These are phyloP conservation scores for Brassica nigra DNA, from an alignment of 345 rosid species.

Conservation along the genomic window DNA sequence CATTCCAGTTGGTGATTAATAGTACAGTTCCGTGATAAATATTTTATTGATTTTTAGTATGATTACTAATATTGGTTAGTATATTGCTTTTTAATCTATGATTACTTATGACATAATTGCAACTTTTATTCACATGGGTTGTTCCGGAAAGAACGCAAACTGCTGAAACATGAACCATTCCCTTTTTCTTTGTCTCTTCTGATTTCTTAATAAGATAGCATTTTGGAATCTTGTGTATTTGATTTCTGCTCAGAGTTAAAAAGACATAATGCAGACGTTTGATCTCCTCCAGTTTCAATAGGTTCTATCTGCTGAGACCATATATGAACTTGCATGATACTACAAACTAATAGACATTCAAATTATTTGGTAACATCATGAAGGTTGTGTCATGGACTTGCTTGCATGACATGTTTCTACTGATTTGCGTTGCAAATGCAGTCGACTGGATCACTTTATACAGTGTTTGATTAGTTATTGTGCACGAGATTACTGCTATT, in stretches of 20 bases:
- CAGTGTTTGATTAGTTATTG: background rate
- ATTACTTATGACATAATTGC: conserved; percentile 13
- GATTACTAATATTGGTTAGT: background rate
- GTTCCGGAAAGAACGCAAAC: conserved; percentile 25
- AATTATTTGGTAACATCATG: background rate
- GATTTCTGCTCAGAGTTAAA: conserved; percentile 7
- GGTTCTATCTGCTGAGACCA: conserved; percentile 1
- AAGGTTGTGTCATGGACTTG: background rate
- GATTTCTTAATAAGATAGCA: background rate
- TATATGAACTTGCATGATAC: background rate
- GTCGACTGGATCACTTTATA: background rate
- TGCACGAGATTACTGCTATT: background rate
- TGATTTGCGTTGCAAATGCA: conserved; percentile 4
- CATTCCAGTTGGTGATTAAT: conserved; percentile 31
- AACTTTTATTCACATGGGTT: conserved; percentile 27
- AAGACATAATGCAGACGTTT: background rate
- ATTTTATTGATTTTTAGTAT: conserved; percentile 10
- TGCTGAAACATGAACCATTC: conserved; percentile 24
- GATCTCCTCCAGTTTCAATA: background rate
- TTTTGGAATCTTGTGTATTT: conserved; percentile 5
- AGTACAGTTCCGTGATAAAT: conserved; percentile 37
- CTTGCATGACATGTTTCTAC: background rate
- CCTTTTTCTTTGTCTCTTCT: background rate
- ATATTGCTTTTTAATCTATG: conserved; percentile 16
- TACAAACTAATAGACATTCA: background rate